These are phyloP conservation scores for Sambucus nigra DNA, from an alignment of 129 eudicot genomes.

Conservation along the genomic window DNA sequence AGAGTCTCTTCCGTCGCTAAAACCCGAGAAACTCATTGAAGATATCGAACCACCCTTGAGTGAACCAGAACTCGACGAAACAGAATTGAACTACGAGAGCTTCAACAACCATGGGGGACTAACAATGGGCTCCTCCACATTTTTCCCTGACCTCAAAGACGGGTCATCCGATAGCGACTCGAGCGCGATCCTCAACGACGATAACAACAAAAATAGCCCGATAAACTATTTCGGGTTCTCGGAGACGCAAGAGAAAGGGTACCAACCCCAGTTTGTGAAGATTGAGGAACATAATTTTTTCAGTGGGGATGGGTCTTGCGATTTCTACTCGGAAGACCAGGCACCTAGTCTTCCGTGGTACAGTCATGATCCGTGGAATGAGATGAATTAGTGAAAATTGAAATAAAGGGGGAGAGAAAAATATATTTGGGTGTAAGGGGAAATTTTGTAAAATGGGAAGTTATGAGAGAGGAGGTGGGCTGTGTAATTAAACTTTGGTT, in stretches of 20 bases:
- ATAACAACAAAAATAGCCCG: constrained; percentile 36
- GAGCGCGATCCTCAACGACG: constrained; percentile 84
- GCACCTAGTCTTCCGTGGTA: constrained; percentile 87
- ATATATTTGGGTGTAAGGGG: too few relatives aligned
- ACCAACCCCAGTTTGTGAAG: constrained; percentile 73
- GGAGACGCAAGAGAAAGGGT: constrained; percentile 26
- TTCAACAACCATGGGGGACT: constrained; percentile 16
- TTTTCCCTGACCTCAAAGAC: constrained; percentile 50
- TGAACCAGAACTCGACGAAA: constrained; percentile 8
- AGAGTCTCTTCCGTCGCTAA: constrained; percentile 25
- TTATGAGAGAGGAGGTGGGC: too few relatives aligned
- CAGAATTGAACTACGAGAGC: constrained; percentile 15
- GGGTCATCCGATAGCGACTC: constrained; percentile 82
- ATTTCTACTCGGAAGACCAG: constrained; percentile 76
- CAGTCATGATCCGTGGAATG: constrained; percentile 62
- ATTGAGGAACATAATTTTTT: constrained; percentile 81
- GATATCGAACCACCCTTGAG: constrained; percentile 15
- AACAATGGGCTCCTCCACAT: constrained; percentile 14
- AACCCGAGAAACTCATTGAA: constrained; percentile 8
- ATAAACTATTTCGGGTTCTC: constrained; percentile 26
- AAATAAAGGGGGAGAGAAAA: constrained; percentile 3
- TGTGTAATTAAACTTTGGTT: too few relatives aligned
- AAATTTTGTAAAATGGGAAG: too few relatives aligned
- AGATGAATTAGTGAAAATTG: not conserved
- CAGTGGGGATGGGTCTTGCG: constrained; percentile 75